Evolutionary conservation across 78 protist genomes (phyloP), one percentile per base, ranked within the genome.

Genomic region (Dictyostelium capitatum): DNA sequence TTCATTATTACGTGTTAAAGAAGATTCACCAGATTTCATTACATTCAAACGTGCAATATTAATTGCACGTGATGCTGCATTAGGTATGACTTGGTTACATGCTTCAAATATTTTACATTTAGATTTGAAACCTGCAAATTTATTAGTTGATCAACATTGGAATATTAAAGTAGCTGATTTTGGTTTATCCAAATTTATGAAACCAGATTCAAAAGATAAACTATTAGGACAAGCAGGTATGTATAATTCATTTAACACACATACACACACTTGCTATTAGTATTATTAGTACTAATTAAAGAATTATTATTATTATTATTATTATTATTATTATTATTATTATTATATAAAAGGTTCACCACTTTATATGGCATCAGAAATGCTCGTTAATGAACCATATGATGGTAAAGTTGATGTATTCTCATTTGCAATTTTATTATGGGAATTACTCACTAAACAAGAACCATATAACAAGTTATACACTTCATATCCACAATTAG

Each of bases 61-160:
- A 20, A 69, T 93, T 62, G 96, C 96, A 43, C 73, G 89, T 59
- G 96, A 93, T 23, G 78, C 96, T 0, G 79, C 83, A n/a, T 62
- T 93, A 14, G 96, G 96, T 62, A 93, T 93, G 96, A 87, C 82
- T 19, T 93, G 96, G 96, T 28, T 93, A 2, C 96, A 93, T 28
- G 65, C 67, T 8, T 93, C 89, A 0, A 57, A 77, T 10, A 93
- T 93, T 41, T 80, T 93, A 5, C 96, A 93, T 83, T 37, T 93
- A 2, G 96, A 93, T 77, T 41, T 93, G 51, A 93, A 93, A 37
- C 89, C 96, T 1, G 92, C 89, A 6, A 93, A 93, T 78, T 23
- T 93, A 17, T 57, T 93, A 46, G 90, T 93, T 0, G 92, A 93
- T 23, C 75, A 83, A 74, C 79, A 83, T 65, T 93, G 89, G 91